Percentiles rank a stretch among this genome's conserved stretches.
Evolutionary conservation across 2,329 filamentous ascomycete species (phyloP).

Genomic region (Pyricularia sp.): DNA sequence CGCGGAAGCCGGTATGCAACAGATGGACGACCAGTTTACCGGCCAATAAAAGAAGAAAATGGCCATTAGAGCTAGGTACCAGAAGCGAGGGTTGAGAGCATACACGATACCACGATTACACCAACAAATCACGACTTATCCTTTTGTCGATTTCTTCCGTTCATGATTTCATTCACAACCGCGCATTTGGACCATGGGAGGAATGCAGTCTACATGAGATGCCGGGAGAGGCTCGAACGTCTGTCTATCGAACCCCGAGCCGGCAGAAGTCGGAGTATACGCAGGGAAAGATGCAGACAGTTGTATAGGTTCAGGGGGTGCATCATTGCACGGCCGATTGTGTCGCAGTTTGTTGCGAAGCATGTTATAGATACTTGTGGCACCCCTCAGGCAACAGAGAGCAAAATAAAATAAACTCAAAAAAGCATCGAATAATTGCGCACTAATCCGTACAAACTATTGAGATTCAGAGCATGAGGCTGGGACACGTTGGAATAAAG

Average conservation of each 20-base stretch:
- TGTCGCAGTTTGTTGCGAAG: not conserved
- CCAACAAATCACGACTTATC: not conserved
- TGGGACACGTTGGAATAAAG: too few species aligned
- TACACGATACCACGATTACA: slow-evolving; percentile 4
- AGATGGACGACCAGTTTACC: slow-evolving; percentile 30
- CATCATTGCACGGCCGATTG: not conserved
- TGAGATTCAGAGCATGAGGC: not conserved
- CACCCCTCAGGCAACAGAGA: not conserved
- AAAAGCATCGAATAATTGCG: not conserved
- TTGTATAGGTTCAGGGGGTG: not conserved
- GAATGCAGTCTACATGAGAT: not conserved
- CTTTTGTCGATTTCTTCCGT: not conserved
- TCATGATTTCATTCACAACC: not conserved
- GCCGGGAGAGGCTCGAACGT: not conserved
- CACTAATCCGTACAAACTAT: not conserved
- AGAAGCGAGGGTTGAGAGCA: not conserved
- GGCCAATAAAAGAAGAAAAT: slow-evolving; percentile 22
- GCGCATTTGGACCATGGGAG: not conserved
- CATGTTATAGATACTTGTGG: not conserved
- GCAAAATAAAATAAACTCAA: not conserved
- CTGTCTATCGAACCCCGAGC: not conserved
- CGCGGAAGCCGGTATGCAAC: slow-evolving; percentile 49
- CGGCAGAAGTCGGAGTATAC: not conserved
- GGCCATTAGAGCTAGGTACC: not conserved
- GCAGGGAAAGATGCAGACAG: not conserved